Conservation (phyloP, 2,329 filamentous ascomycete species). For the Xylariaceae sp. region DNA sequence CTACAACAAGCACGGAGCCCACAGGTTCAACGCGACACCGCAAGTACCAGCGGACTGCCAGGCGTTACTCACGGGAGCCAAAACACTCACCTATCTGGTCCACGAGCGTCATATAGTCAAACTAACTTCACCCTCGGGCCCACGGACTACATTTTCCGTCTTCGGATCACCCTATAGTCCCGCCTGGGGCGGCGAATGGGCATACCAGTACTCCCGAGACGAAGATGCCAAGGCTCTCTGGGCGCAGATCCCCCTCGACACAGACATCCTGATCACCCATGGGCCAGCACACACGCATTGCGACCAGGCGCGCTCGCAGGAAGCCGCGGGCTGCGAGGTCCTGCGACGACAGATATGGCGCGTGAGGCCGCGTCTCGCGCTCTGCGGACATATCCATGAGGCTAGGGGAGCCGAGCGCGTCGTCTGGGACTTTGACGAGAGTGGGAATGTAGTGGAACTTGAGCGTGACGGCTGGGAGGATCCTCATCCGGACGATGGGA, state of each 20-base stretch:
- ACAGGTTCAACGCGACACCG: conserved; percentile 51
- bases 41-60: conserved; percentile 52
- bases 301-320: conserved; percentile 42
- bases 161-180: conserved; percentile 69
- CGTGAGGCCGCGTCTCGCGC: conserved; percentile 56
- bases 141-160: conserved; percentile 56
- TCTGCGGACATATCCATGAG: conserved; percentile 70
- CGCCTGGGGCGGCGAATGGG: conserved; percentile 47
- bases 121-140: conserved; percentile 49
- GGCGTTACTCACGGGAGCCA: conserved; percentile 46
- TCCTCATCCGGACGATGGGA: conserved; percentile 48
- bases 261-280: conserved; percentile 66
- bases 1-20: conserved; percentile 46
- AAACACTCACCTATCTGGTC: conserved; percentile 53
- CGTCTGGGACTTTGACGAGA: conserved; percentile 47
- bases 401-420: conserved; percentile 59
- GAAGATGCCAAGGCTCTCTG: conserved; percentile 40
- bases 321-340: conserved; percentile 53
- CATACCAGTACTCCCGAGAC: conserved; percentile 54
- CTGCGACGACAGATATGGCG: conserved; percentile 53
- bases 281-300: conserved; percentile 58
- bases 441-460: conserved; percentile 40
- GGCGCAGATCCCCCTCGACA: conserved; percentile 54
- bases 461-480: conserved; percentile 50
- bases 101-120: conserved; percentile 51